A percentile compares a stretch with the other conserved stretches of the same genome.
Evolutionary conservation across 345 rosid genomes (phyloP).

Genomic region (Passiflora organensis): DNA sequence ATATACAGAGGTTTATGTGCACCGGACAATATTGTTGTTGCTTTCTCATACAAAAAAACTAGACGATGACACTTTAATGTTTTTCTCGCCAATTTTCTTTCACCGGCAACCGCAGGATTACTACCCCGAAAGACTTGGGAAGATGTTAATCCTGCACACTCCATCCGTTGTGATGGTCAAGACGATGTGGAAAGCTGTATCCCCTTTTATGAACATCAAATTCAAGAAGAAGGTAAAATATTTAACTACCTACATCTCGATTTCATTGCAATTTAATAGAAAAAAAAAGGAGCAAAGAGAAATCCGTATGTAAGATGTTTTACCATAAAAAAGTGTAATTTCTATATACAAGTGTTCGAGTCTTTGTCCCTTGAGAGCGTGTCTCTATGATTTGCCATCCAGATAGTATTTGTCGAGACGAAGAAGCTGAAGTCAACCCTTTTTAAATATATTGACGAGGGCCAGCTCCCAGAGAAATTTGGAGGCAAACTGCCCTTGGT

Average conservation of each 20-base stretch:
- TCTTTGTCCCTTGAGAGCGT: too few relatives aligned
- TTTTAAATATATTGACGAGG: conserved; percentile 45
- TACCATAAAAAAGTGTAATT: not conserved
- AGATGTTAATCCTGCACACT: conserved; percentile 30
- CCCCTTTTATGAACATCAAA: conserved; percentile 36
- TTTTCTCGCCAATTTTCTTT: too few relatives aligned
- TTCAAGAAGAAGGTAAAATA: conserved; percentile 36
- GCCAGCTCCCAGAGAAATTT: conserved; percentile 44
- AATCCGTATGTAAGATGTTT: not conserved
- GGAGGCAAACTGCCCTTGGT: conserved; percentile 32
- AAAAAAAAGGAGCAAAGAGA: too few relatives aligned
- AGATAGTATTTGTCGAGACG: conserved; percentile 46
- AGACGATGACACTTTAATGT: too few relatives aligned
- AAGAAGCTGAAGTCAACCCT: conserved; percentile 36
- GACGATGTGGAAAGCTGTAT: conserved; percentile 35
- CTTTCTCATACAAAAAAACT: too few relatives aligned
- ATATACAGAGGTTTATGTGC: too few relatives aligned
- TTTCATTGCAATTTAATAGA: not conserved
- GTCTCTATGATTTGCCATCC: not conserved
- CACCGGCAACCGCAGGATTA: conserved; percentile 32
- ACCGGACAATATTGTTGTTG: too few relatives aligned
- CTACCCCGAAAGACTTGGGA: conserved; percentile 47
- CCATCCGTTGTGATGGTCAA: conserved; percentile 36
- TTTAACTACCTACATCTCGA: not conserved
- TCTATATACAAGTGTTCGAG: too few relatives aligned